Conservation (phyloP, 1,284 basidiomycete genomes). For the Ganoderma sinense region DNA sequence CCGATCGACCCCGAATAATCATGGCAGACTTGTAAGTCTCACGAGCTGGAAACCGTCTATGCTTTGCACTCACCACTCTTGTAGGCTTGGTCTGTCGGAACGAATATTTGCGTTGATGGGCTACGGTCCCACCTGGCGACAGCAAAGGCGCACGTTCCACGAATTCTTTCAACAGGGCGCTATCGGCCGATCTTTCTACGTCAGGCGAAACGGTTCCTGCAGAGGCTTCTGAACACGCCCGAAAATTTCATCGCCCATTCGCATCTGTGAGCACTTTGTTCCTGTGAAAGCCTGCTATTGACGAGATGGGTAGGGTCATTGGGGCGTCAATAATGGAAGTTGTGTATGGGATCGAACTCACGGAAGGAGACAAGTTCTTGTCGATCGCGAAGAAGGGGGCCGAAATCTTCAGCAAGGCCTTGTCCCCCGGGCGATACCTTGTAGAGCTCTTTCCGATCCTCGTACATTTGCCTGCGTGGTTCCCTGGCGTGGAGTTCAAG, state of each 20-base stretch:
- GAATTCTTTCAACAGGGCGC: slow-evolving; percentile 1
- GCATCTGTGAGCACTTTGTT: not conserved
- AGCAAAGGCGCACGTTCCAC: not conserved
- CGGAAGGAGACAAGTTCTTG: not conserved
- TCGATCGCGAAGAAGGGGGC: not conserved
- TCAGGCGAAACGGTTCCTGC: not conserved
- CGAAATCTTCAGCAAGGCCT: not conserved
- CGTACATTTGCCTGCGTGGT: not conserved
- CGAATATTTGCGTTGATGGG: not conserved
- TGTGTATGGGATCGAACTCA: not conserved
- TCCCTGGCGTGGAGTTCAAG: not conserved
- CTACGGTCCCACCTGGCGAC: not conserved
- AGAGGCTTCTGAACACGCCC: not conserved
- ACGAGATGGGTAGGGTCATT: not conserved
- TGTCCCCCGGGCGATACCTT: not conserved
- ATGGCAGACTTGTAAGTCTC: not conserved
- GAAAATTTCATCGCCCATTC: not conserved
- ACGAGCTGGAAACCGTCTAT: not conserved
- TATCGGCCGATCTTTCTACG: not conserved
- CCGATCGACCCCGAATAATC: not conserved
- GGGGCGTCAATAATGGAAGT: not conserved
- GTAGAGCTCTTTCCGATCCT: not conserved
- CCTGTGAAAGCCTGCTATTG: not conserved
- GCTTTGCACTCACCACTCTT: not conserved
- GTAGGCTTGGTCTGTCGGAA: not conserved